phyloP scores from a whole-genome alignment of 2,329 filamentous ascomycete genomes.

The Rhexocercosporidium sp. region DNA sequence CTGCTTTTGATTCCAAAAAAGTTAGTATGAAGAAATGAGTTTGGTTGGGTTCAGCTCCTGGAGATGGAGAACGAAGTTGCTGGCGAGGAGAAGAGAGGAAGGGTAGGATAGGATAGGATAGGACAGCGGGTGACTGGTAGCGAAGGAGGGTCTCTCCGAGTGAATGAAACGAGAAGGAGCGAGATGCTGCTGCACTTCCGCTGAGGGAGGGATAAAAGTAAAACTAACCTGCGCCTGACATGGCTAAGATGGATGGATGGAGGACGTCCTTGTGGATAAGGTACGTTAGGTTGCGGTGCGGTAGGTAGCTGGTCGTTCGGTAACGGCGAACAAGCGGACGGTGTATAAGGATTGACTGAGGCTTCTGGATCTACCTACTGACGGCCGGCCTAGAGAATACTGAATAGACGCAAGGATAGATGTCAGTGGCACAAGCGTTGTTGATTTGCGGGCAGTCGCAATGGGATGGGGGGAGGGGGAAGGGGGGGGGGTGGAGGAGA shows the following conservation, averaged over 20 bases:
- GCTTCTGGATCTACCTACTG: slow-evolving; percentile 16
- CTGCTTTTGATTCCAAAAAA: slow-evolving; percentile 18
- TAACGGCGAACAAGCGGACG: slow-evolving; percentile 10
- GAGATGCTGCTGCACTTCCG: neutral
- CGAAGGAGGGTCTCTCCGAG: slow-evolving; percentile 15
- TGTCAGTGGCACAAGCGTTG: slow-evolving; percentile 28
- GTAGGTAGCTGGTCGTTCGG: slow-evolving; percentile 7
- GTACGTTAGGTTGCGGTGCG: neutral
- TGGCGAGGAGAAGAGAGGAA: slow-evolving; percentile 5
- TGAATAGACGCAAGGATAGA: slow-evolving; percentile 24
- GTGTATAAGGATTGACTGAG: slow-evolving; percentile 16
- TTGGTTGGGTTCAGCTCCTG: neutral
- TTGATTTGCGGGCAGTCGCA: slow-evolving; percentile 14
- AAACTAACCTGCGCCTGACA: slow-evolving; percentile 34
- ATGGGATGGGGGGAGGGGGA: neutral
- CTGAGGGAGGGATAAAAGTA: slow-evolving; percentile 22
- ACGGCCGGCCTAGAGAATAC: slow-evolving; percentile 21
- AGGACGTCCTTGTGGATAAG: slow-evolving; percentile 20
- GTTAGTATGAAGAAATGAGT: slow-evolving; percentile 24
- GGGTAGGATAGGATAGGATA: no score
- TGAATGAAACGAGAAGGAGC: slow-evolving; percentile 17
- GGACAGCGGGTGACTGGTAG: slow-evolving; percentile 8
- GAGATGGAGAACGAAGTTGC: neutral
- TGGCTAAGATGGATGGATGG: slow-evolving; percentile 23
- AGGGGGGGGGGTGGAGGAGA: neutral